phyloP scores from a whole-genome alignment of 257 asterid species.

The Osmanthus fragrans region DNA sequence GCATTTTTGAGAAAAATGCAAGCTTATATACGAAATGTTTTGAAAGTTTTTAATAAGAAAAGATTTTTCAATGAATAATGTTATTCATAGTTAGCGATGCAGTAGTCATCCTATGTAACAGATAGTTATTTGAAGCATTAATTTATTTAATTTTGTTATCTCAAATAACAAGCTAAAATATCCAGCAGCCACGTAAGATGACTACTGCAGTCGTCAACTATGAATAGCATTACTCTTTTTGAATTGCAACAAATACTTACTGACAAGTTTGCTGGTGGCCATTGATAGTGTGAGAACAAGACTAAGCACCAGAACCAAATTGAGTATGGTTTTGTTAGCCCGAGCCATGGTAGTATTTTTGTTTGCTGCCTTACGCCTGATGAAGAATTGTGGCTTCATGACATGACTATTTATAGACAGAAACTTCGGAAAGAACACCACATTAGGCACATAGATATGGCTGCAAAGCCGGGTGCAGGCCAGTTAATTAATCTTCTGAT shows the following conservation, averaged over 20 bases:
- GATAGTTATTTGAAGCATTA: too few relatives aligned
- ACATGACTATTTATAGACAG: not conserved
- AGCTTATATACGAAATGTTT: too few relatives aligned
- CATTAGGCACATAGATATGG: not conserved
- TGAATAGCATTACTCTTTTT: too few relatives aligned
- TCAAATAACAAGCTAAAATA: too few relatives aligned
- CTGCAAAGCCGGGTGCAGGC: not conserved
- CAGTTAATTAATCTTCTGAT: not conserved
- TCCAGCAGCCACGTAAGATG: too few relatives aligned
- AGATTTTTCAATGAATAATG: too few relatives aligned
- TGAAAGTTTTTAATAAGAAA: not conserved
- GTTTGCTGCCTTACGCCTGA: not conserved
- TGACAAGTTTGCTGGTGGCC: not conserved
- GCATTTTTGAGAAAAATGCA: too few relatives aligned
- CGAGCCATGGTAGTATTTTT: slow-evolving; percentile 10
- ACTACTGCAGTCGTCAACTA: too few relatives aligned
- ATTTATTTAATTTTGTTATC: too few relatives aligned
- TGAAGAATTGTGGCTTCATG: not conserved
- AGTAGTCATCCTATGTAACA: too few relatives aligned
- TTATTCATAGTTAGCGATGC: too few relatives aligned
- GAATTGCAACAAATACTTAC: not conserved
- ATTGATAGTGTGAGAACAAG: slow-evolving; percentile 17
- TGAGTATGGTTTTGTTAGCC: not conserved
- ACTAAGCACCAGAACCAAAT: slow-evolving; percentile 18
- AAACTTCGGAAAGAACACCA: not conserved